phyloP scores from a whole-genome alignment of 805 yeast genomes.

The Debaryomyces maramus region DNA sequence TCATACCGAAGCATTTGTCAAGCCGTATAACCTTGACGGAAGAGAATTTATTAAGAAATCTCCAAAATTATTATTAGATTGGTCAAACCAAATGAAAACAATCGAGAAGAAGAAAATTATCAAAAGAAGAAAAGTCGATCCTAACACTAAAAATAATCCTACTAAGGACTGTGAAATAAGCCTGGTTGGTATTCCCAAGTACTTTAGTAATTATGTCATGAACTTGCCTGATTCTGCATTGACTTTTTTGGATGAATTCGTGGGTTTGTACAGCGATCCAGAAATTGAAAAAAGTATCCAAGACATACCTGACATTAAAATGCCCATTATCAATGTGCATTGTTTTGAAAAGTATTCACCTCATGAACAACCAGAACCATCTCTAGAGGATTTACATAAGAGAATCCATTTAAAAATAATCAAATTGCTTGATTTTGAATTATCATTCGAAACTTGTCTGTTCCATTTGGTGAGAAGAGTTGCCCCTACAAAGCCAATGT shows the following conservation, averaged over 20 bases:
- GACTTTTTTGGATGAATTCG: conserved; percentile 72
- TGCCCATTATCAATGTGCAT: conserved; percentile 83
- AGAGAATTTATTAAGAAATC: conserved; percentile 71
- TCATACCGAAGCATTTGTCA: conserved; percentile 59
- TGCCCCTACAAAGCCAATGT: conserved; percentile 97
- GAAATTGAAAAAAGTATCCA: conserved; percentile 34
- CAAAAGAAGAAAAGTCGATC: conserved; percentile 39
- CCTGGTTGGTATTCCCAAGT: conserved; percentile 48
- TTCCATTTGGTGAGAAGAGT: conserved; percentile 91
- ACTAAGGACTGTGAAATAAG: conserved; percentile 10
- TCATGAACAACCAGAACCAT: conserved; percentile 64
- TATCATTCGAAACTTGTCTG: conserved; percentile 47
- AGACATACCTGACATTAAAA: conserved; percentile 45
- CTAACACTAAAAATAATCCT: conserved; percentile 21
- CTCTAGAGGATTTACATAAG: conserved; percentile 62
- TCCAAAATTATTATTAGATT: conserved; percentile 50
- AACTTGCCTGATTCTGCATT: conserved; percentile 93
- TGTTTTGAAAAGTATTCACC: conserved; percentile 90
- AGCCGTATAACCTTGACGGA: conserved; percentile 76
- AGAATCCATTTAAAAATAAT: conserved; percentile 59
- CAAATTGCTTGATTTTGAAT: conserved; percentile 44
- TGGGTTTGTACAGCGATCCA: conserved; percentile 63
- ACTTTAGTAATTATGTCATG: conserved; percentile 81
- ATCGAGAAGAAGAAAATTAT: conserved; percentile 37
- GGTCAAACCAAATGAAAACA: conserved; percentile 35